Conservation (phyloP, 805 yeast species). For the Yarrowia bubula region DNA sequence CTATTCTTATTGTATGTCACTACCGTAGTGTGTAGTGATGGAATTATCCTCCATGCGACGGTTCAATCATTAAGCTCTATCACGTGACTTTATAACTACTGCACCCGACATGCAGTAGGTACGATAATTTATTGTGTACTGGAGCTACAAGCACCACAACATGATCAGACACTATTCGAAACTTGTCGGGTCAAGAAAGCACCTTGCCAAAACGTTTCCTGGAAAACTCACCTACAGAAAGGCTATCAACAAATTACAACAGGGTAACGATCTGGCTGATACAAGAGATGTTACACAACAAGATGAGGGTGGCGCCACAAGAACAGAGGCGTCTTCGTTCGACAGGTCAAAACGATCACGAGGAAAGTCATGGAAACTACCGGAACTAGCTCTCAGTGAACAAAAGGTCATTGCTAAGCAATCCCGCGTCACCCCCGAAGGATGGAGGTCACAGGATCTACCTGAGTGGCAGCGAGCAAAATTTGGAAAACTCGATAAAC, state of each 20-base stretch:
- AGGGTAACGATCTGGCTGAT: not conserved
- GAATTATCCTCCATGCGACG: too few relatives aligned
- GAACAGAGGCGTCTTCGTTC: not conserved
- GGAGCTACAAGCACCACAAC: too few relatives aligned
- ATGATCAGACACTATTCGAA: conserved; percentile 21
- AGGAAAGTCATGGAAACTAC: conserved; percentile 20
- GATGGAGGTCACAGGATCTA: conserved; percentile 19
- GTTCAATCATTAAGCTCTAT: not conserved
- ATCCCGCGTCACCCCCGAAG: conserved; percentile 9
- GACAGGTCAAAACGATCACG: conserved; percentile 23
- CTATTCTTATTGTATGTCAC: too few relatives aligned
- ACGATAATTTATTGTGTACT: not conserved
- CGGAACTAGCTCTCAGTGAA: conserved; percentile 2
- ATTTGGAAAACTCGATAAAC: conserved; percentile 12
- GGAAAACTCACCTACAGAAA: conserved; percentile 8
- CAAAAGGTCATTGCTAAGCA: conserved; percentile 5
- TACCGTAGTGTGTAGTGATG: too few relatives aligned
- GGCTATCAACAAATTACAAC: conserved; percentile 2
- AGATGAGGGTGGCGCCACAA: not conserved
- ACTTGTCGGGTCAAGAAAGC: conserved; percentile 21
- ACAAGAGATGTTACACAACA: not conserved
- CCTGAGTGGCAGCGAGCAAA: conserved; percentile 24
- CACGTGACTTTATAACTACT: not conserved
- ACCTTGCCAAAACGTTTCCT: conserved; percentile 1
- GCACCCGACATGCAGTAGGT: not conserved